phyloP scores from a whole-genome alignment of 1,284 basidiomycete genomes.

The Tilletia walkeri region DNA sequence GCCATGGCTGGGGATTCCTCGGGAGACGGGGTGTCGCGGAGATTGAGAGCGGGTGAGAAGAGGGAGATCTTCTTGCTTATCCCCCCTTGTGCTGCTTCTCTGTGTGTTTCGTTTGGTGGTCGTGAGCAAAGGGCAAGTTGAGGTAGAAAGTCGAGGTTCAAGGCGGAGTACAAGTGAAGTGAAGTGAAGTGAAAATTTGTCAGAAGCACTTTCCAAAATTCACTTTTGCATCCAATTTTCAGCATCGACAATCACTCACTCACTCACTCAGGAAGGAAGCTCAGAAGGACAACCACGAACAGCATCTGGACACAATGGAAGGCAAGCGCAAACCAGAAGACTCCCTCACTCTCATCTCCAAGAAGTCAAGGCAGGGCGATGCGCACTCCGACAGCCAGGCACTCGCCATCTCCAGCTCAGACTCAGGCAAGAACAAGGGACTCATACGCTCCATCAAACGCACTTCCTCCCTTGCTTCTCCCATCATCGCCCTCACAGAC shows the following conservation, averaged over 20 bases:
- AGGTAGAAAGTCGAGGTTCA: too few relatives aligned
- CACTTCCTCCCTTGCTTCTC: constrained; percentile 38
- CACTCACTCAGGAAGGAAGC: too few relatives aligned
- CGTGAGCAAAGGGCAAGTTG: background rate
- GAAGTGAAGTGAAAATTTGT: too few relatives aligned
- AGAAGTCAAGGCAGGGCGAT: constrained; percentile 38
- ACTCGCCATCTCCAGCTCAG: constrained; percentile 42
- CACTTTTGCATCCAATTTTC: too few relatives aligned
- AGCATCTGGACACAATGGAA: background rate
- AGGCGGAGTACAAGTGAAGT: too few relatives aligned
- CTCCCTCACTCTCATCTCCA: constrained; percentile 16
- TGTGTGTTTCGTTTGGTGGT: too few relatives aligned
- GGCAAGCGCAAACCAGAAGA: constrained; percentile 4
- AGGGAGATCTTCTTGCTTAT: background rate
- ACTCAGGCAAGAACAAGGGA: constrained; percentile 39
- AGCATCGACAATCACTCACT: background rate
- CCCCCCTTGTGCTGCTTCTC: too few relatives aligned
- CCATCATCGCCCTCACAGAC: constrained; percentile 46
- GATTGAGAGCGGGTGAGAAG: too few relatives aligned
- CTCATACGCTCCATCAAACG: constrained; percentile 40
- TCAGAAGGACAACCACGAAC: too few relatives aligned
- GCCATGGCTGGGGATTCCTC: too few relatives aligned
- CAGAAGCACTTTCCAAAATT: background rate
- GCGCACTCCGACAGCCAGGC: constrained; percentile 21
- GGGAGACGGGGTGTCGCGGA: too few relatives aligned